These are phyloP conservation scores for Candida glaebosa DNA, from an alignment of 805 yeast genomes.

Conservation along the genomic window DNA sequence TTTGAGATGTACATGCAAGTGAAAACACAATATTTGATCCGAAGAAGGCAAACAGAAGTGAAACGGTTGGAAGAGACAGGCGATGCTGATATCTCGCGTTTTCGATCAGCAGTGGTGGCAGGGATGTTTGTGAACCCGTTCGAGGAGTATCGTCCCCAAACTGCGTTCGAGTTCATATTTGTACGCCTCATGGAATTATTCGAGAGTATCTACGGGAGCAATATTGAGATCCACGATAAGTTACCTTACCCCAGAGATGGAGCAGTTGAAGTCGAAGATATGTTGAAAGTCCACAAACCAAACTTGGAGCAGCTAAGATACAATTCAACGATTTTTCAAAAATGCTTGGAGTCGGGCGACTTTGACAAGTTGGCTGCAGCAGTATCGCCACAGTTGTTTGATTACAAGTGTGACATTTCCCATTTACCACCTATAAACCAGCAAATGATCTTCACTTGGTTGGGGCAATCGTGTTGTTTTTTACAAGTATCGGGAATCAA, in stretches of 20 bases:
- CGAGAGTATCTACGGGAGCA: conserved; percentile 46
- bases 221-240: conserved; percentile 33
- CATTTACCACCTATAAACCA: conserved; percentile 33
- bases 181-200: conserved; percentile 71
- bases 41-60: conserved; percentile 34
- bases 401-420: not conserved
- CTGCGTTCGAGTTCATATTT: conserved; percentile 76
- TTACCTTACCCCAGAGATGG: conserved; percentile 44
- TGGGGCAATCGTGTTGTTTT: conserved; percentile 86
- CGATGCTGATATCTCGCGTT: conserved; percentile 19
- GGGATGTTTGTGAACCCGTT: conserved; percentile 92
- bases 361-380: conserved; percentile 13
- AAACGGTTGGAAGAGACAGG: conserved; percentile 12
- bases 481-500: conserved; percentile 70
- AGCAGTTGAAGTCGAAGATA: conserved; percentile 47
- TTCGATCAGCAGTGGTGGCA: conserved; percentile 42
- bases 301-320: conserved; percentile 42
- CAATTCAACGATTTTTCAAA: conserved; percentile 27
- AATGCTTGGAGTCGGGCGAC: conserved; percentile 19
- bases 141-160: conserved; percentile 84
- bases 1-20: conserved; percentile 61
- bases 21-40: conserved; percentile 52
- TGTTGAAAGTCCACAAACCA: conserved; percentile 62
- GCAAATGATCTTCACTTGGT: conserved; percentile 76
- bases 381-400: conserved; percentile 1